phyloP scores from a whole-genome alignment of 192 early-diverging fungal species.

The Haplosporangium gracile region DNA sequence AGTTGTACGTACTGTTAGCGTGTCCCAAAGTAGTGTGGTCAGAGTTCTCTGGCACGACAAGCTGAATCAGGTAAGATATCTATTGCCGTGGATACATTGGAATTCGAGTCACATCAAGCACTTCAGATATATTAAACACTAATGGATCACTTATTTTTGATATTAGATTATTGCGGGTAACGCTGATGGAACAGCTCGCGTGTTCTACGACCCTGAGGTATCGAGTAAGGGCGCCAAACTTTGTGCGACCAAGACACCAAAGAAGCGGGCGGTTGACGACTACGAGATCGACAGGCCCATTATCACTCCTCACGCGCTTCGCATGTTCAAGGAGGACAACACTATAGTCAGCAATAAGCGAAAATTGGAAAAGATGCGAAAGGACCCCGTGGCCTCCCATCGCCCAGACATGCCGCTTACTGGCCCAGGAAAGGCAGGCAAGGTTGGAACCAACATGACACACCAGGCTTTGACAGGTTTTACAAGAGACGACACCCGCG shows the following conservation, averaged over 20 bases:
- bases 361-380: conserved; percentile 77
- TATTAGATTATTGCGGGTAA: conserved; percentile 81
- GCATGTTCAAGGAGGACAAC: conserved; percentile 85
- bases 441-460: conserved; percentile 84
- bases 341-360: conserved; percentile 72
- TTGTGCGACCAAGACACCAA: conserved; percentile 75
- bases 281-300: conserved; percentile 79
- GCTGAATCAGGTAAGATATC: conserved; percentile 75
- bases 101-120: background rate
- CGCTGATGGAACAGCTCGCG: conserved; percentile 78
- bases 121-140: background rate
- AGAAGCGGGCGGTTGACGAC: conserved; percentile 72
- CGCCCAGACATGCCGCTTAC: conserved; percentile 83
- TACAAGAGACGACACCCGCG: conserved; percentile 78
- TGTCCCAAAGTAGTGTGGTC: conserved; percentile 75
- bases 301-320: conserved; percentile 90
- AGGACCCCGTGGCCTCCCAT: conserved; percentile 76
- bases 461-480: conserved; percentile 90
- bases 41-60: conserved; percentile 86
- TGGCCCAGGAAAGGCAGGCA: conserved; percentile 89
- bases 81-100: too few species aligned
- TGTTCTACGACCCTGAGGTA: conserved; percentile 80
- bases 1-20: conserved; percentile 63
- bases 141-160: background rate
- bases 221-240: conserved; percentile 81